These are phyloP conservation scores for Elsinoe fawcettii DNA, from an alignment of 2,329 filamentous ascomycete genomes.

Conservation along the genomic window DNA sequence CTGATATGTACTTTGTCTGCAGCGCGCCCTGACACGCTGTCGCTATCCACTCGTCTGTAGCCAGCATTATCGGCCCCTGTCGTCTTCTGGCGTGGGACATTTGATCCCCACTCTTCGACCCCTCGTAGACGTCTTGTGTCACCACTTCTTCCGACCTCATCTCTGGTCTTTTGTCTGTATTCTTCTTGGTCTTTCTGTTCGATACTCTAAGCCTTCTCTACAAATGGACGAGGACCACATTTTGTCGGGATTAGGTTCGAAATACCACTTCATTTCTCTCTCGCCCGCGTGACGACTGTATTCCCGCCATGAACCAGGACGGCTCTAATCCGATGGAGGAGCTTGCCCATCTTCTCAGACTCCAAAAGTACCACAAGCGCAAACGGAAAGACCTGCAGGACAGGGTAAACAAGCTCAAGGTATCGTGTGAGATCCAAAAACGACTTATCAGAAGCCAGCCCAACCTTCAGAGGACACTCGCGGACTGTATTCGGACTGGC, in stretches of 20 bases:
- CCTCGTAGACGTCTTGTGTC: constrained; percentile 2
- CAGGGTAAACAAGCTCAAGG: constrained; percentile 64
- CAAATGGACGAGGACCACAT: constrained; percentile 9
- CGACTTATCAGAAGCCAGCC: constrained; percentile 68
- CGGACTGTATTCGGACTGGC: constrained; percentile 69
- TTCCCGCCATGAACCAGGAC: background rate
- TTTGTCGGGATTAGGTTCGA: background rate
- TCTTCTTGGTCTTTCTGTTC: background rate
- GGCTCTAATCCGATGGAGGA: constrained; percentile 48
- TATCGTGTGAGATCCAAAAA: constrained; percentile 66
- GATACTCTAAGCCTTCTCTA: background rate
- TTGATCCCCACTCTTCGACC: background rate
- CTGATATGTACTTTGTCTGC: constrained; percentile 4
- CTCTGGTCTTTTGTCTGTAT: background rate
- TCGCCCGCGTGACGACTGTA: background rate
- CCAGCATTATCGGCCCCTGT: background rate
- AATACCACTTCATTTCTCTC: background rate
- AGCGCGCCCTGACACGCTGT: background rate
- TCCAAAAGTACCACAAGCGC: constrained; percentile 75
- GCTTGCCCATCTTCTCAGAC: constrained; percentile 66
- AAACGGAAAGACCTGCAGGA: constrained; percentile 66
- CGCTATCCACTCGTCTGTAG: background rate
- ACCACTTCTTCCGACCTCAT: constrained; percentile 6
- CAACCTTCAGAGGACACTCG: constrained; percentile 65
- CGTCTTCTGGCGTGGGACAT: background rate